Conservation (phyloP, 768 basidiomycete species). For the Suillus discolor region DNA sequence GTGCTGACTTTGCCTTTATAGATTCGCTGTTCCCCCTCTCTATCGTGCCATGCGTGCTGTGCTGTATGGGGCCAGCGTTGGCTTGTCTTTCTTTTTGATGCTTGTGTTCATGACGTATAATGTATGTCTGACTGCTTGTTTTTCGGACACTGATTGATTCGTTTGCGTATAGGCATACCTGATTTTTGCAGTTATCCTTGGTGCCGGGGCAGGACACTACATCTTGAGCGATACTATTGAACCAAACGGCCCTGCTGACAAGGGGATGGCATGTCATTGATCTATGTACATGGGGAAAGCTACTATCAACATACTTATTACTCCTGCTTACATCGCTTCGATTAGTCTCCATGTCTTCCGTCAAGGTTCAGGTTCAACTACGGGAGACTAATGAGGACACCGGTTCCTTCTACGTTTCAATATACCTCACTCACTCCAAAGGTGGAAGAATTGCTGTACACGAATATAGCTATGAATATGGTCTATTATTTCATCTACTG, state of each 20-base stretch:
- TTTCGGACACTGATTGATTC: constrained; percentile 2
- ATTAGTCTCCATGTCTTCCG: not conserved
- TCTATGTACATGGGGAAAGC: not conserved
- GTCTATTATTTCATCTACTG: constrained; percentile 65
- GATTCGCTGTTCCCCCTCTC: constrained; percentile 50
- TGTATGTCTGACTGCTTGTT: constrained; percentile 46
- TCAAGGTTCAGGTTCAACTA: not conserved
- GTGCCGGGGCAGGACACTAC: constrained; percentile 84
- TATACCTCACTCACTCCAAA: not conserved
- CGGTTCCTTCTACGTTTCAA: not conserved
- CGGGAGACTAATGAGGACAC: not conserved
- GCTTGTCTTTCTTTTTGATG: constrained; percentile 91
- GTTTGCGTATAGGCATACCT: constrained; percentile 69
- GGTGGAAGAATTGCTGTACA: constrained; percentile 4
- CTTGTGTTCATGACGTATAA: constrained; percentile 98
- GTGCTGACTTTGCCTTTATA: constrained; percentile 22
- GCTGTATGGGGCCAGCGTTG: constrained; percentile 73
- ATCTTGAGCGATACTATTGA: constrained; percentile 71
- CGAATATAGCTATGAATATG: constrained; percentile 3
- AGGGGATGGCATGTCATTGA: constrained; percentile 83
- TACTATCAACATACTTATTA: too few relatives aligned
- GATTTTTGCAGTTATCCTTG: constrained; percentile 77
- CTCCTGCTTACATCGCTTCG: not conserved
- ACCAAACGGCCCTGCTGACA: constrained; percentile 47
- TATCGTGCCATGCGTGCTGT: constrained; percentile 59